phyloP scores from a whole-genome alignment of 345 rosid species.

The Psidium guajava region DNA sequence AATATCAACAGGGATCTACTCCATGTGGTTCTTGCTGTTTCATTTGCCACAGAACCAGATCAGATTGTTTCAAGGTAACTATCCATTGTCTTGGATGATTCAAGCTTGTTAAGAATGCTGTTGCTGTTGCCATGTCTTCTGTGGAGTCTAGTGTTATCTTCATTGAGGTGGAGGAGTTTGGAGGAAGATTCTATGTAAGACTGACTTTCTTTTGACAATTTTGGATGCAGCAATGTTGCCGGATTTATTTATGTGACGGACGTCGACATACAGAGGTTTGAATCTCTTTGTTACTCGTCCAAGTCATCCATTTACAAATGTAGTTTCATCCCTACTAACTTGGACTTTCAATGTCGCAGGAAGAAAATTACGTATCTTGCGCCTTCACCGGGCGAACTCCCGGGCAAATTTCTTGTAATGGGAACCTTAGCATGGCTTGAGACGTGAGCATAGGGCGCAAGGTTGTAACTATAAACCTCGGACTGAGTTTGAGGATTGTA shows the following conservation, averaged over 20 bases:
- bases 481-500: neutral
- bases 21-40: constrained; percentile 80
- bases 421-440: constrained; percentile 82
- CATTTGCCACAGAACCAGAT: constrained; percentile 69
- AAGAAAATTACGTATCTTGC: constrained; percentile 57
- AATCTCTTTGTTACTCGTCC: neutral
- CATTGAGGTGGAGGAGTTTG: neutral
- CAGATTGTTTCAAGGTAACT: constrained; percentile 61
- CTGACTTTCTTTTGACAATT: neutral
- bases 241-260: constrained; percentile 76
- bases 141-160: neutral
- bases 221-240: constrained; percentile 56
- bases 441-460: constrained; percentile 11
- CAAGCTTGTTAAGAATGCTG: neutral
- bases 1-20: constrained; percentile 47
- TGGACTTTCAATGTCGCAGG: constrained; percentile 21
- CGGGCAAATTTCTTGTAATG: constrained; percentile 53
- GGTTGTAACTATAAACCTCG: neutral
- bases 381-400: constrained; percentile 52
- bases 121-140: neutral
- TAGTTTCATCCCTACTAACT: neutral
- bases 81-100: neutral
- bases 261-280: constrained; percentile 50
- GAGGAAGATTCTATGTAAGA: neutral
- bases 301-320: neutral